Evolutionary conservation across 352 stramenopile species (phyloP).

Genomic region (Phytophthora palmivora): DNA sequence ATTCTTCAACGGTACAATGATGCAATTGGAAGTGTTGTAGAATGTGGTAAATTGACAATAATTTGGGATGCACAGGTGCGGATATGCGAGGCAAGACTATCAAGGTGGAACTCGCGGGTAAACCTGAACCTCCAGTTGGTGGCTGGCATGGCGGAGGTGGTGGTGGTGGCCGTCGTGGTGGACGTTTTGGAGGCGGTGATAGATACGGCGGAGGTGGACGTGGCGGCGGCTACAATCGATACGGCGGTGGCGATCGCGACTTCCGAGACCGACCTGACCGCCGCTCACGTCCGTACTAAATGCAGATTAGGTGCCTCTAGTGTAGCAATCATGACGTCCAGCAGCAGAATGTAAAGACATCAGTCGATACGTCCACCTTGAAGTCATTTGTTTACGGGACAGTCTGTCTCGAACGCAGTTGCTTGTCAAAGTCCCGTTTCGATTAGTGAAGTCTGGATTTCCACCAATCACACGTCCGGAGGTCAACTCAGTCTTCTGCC

Average conservation of each 20-base stretch:
- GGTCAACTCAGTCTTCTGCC: slow-evolving; percentile 30
- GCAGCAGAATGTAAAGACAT: slow-evolving; percentile 8
- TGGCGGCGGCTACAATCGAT: slow-evolving; percentile 39
- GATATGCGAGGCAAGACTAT: slow-evolving; percentile 86
- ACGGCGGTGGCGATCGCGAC: slow-evolving; percentile 50
- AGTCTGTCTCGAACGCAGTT: slow-evolving; percentile 11
- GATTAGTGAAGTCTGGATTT: slow-evolving; percentile 21
- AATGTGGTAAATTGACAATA: slow-evolving; percentile 6
- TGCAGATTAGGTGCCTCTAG: slow-evolving; percentile 27
- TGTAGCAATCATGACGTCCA: slow-evolving; percentile 12
- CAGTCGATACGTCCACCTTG: background rate
- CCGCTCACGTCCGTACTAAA: slow-evolving; percentile 72
- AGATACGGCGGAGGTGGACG: slow-evolving; percentile 43
- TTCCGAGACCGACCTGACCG: slow-evolving; percentile 58
- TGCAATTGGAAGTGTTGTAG: too few species aligned
- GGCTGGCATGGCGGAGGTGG: slow-evolving; percentile 69
- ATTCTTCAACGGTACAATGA: slow-evolving; percentile 80
- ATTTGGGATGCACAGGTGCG: slow-evolving; percentile 45
- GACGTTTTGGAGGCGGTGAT: slow-evolving; percentile 51
- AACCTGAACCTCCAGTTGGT: slow-evolving; percentile 78
- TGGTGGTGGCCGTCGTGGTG: slow-evolving; percentile 47
- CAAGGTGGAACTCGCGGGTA: slow-evolving; percentile 86
- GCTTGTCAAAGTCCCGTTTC: background rate
- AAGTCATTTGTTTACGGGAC: slow-evolving; percentile 1
- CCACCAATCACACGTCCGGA: slow-evolving; percentile 23